Evolutionary conservation across 2,329 filamentous ascomycete species (phyloP), one percentile per base, ranked within the genome.

Genomic region (Pseudogymnoascus sp.): DNA sequence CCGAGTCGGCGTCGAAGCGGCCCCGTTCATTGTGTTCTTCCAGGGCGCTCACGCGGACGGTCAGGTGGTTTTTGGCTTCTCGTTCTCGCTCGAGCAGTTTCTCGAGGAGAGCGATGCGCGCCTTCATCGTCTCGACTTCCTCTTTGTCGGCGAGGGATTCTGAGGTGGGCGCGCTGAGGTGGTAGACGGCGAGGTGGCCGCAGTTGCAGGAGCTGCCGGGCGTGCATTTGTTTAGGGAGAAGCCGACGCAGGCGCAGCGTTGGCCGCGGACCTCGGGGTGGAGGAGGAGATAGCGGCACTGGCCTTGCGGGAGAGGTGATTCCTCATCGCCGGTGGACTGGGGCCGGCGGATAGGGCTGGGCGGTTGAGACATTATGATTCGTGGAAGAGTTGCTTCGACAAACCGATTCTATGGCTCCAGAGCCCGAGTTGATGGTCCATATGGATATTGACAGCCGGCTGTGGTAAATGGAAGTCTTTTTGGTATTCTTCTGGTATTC

Each of bases 181-280:
- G 82, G 67, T 80, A 85, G 70, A 82, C 85, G 34, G 82, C 80
- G 60, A 83, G 76, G 67, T 85, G 82, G 5, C 82, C 82, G 65
- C 82, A 85, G 58, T 82, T 77, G 66, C 82, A 85, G 18, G 74
- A 77, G 60, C 80, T 79, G 37, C 81, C 78, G 1, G 82, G 81
- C 9, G 80, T 73, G n/a, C 74, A 69, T 58, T 74, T 75, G 69
- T 83, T 84, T 62, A 80, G 76, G 4, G 78, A 78, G 70, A 85
- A 85, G 63, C 78, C 76, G 63, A 81, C 79, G 66, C 82, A 85
- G 47, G 78, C 81, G 69, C 82, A 85, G 43, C 82, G 79, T 62
- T 82, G 76, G 59, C 82, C 81, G 65, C 79, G 81, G 69, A 82
- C 75, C 66, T 82, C 80, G 5, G 82, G 80, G 61, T 80, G 75